These are phyloP conservation scores for Erythrophleum fordii DNA, from an alignment of 306 rosid genomes.

Conservation along the genomic window DNA sequence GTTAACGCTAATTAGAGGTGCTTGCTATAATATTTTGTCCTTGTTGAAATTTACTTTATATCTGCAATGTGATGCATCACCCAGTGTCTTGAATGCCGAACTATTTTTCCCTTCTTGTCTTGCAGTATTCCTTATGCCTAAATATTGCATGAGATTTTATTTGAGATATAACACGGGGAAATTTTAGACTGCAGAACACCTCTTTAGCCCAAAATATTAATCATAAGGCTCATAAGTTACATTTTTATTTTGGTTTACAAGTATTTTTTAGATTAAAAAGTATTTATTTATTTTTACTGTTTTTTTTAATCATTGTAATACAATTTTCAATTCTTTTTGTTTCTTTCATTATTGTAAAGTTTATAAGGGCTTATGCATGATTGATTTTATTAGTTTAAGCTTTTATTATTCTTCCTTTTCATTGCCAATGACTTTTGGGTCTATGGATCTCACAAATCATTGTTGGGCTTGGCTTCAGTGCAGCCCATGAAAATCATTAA, in stretches of 20 bases:
- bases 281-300: not conserved
- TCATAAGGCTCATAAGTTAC: not conserved
- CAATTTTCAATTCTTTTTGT: not conserved
- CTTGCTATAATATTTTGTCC: not conserved
- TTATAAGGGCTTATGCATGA: not conserved
- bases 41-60: not conserved
- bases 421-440: not conserved
- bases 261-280: too few species aligned
- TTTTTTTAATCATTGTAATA: not conserved
- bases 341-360: not conserved
- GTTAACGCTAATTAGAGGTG: not conserved
- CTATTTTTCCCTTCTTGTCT: not conserved
- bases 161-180: not conserved
- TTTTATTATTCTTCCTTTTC: not conserved
- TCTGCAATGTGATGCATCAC: not conserved
- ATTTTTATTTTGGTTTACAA: too few species aligned
- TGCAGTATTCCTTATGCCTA: not conserved
- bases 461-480: not conserved
- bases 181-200: not conserved
- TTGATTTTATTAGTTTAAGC: slow-evolving; percentile 24
- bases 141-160: not conserved
- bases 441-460: not conserved
- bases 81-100: not conserved
- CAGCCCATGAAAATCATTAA: not conserved
- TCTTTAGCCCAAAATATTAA: not conserved